phyloP scores from a whole-genome alignment of 1,284 basidiomycete genomes.

The Moesziomyces sp. region DNA sequence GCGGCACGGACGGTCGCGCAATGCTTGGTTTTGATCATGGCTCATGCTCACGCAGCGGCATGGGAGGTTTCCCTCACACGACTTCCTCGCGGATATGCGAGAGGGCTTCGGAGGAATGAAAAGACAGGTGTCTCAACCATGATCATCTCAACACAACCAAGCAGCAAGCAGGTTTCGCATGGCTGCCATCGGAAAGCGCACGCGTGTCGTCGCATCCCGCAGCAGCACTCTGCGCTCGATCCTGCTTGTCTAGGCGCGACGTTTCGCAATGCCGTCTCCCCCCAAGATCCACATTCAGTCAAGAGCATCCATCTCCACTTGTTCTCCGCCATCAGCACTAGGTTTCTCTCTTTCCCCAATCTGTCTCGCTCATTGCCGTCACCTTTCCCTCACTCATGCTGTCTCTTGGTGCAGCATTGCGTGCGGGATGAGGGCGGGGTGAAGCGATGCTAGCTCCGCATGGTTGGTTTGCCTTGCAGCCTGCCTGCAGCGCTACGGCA shows the following conservation, averaged over 20 bases:
- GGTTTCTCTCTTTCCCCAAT: background rate
- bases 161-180: conserved; percentile 28
- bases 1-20: conserved; percentile 37
- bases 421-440: background rate
- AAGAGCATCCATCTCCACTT: conserved; percentile 13
- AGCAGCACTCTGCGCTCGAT: conserved; percentile 6
- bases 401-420: background rate
- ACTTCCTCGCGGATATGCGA: conserved; percentile 55
- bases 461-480: background rate
- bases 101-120: conserved; percentile 51
- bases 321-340: conserved; percentile 7
- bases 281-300: conserved; percentile 15
- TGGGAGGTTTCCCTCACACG: conserved; percentile 13
- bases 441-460: background rate
- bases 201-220: background rate
- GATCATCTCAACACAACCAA: conserved; percentile 24
- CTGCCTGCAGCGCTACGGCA: conserved; percentile 1
- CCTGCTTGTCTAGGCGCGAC: conserved; percentile 36
- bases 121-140: conserved; percentile 38
- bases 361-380: background rate
- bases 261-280: conserved; percentile 18
- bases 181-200: conserved; percentile 7
- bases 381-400: background rate
- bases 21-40: conserved; percentile 30
- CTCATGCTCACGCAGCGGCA: conserved; percentile 15